Conservation (phyloP, 2,329 filamentous ascomycete genomes). For the Penicillium sp. region DNA sequence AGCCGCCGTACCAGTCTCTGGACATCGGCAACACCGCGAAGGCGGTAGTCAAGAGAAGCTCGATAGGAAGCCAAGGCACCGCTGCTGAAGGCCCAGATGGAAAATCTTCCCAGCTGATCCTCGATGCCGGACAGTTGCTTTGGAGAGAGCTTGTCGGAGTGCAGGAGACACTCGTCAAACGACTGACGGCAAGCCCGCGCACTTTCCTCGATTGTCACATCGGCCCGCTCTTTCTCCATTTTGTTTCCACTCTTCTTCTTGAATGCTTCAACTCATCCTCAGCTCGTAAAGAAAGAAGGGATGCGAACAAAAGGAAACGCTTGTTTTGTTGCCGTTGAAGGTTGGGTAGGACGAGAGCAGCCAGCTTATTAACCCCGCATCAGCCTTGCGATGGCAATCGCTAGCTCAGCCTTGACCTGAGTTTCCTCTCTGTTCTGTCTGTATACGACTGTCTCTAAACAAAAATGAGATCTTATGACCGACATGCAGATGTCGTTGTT, state of each 20-base stretch:
- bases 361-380: too few relatives aligned
- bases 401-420: too few relatives aligned
- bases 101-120: slow-evolving; percentile 11
- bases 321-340: too few relatives aligned
- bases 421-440: too few relatives aligned
- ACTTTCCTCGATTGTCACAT: neutral
- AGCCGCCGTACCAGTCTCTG: slow-evolving; percentile 2
- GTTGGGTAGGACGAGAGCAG: too few relatives aligned
- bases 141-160: neutral
- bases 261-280: too few relatives aligned
- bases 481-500: neutral
- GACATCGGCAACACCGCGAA: neutral
- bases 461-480: too few relatives aligned
- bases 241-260: neutral
- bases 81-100: slow-evolving; percentile 8
- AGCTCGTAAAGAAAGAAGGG: too few relatives aligned
- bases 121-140: slow-evolving; percentile 6
- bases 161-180: slow-evolving; percentile 5
- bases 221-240: neutral
- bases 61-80: slow-evolving; percentile 4
- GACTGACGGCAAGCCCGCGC: neutral
- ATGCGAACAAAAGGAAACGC: too few relatives aligned
- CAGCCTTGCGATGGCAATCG: too few relatives aligned
- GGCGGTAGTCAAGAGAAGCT: slow-evolving; percentile 10
- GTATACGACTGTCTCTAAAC: too few relatives aligned